phyloP scores from a whole-genome alignment of 192 early-diverging fungal genomes.

The Gonapodya sp. region DNA sequence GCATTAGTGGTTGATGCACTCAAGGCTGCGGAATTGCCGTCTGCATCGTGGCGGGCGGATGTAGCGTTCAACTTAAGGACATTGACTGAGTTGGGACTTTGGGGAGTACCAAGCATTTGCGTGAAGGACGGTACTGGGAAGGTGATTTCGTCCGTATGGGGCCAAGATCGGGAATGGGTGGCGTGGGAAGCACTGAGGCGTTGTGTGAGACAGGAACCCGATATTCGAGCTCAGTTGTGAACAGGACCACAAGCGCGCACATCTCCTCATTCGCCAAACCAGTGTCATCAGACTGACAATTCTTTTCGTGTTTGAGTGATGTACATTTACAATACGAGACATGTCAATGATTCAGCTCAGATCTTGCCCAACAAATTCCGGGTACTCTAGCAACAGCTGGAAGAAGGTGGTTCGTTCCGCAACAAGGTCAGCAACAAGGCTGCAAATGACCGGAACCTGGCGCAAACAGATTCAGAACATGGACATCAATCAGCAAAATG shows the following conservation, averaged over 20 bases:
- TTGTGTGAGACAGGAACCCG: too few relatives aligned
- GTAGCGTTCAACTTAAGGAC: not conserved
- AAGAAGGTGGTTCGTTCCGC: slow-evolving; percentile 65
- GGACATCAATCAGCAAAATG: not conserved
- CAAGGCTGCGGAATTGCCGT: not conserved
- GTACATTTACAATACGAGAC: too few relatives aligned
- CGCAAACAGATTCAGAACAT: not conserved
- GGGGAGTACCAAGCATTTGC: not conserved
- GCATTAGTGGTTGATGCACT: not conserved
- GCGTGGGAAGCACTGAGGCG: not conserved
- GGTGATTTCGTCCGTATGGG: not conserved
- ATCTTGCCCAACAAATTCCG: slow-evolving; percentile 35
- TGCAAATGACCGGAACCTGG: slow-evolving; percentile 55
- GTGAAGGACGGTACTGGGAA: not conserved
- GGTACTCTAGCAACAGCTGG: slow-evolving; percentile 56
- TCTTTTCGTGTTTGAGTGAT: too few relatives aligned
- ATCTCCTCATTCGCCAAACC: too few relatives aligned
- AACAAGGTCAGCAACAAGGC: slow-evolving; percentile 63
- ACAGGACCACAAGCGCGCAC: too few relatives aligned
- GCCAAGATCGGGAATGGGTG: not conserved
- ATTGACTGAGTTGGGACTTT: not conserved
- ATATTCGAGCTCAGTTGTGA: too few relatives aligned
- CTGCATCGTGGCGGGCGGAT: not conserved
- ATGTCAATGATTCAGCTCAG: not conserved
- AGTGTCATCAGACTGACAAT: too few relatives aligned